Conservation (phyloP, 2,329 filamentous ascomycete genomes). For the Paecilomyces sp. region DNA sequence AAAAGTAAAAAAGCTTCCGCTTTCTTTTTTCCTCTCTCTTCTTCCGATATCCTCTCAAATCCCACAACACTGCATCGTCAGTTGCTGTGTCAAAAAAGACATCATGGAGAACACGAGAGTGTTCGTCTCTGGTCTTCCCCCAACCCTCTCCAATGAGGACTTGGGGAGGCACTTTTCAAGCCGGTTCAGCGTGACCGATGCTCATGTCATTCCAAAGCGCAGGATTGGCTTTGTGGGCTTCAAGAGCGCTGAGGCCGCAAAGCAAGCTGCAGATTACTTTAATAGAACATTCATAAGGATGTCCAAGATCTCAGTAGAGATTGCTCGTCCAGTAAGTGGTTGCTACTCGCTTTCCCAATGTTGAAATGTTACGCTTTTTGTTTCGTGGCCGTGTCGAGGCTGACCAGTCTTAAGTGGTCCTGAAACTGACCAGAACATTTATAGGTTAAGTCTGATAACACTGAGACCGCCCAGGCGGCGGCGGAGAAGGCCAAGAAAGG, state of each 20-base stretch:
- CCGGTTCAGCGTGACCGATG: constrained; percentile 74
- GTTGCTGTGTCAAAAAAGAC: constrained; percentile 14
- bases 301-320: constrained; percentile 85
- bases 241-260: constrained; percentile 72
- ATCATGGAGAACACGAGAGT: constrained; percentile 70
- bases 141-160: constrained; percentile 74
- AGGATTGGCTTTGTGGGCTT: constrained; percentile 95
- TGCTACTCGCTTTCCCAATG: background rate
- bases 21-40: constrained; percentile 5
- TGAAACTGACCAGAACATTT: constrained; percentile 31
- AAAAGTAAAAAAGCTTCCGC: constrained; percentile 19
- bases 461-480: constrained; percentile 15
- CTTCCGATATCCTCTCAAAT: constrained; percentile 9
- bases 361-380: constrained; percentile 9
- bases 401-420: constrained; percentile 21
- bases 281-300: constrained; percentile 92
- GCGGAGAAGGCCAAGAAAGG: constrained; percentile 13
- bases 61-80: constrained; percentile 4
- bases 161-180: constrained; percentile 83
- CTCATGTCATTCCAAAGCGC: constrained; percentile 81
- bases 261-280: constrained; percentile 85
- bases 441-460: constrained; percentile 34
- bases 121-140: constrained; percentile 68
- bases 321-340: constrained; percentile 67
- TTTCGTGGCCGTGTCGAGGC: constrained; percentile 18